Evolutionary conservation across 2,329 filamentous ascomycete genomes (phyloP), one percentile per base, ranked within the genome.

Genomic region (Ophiostoma montium): DNA sequence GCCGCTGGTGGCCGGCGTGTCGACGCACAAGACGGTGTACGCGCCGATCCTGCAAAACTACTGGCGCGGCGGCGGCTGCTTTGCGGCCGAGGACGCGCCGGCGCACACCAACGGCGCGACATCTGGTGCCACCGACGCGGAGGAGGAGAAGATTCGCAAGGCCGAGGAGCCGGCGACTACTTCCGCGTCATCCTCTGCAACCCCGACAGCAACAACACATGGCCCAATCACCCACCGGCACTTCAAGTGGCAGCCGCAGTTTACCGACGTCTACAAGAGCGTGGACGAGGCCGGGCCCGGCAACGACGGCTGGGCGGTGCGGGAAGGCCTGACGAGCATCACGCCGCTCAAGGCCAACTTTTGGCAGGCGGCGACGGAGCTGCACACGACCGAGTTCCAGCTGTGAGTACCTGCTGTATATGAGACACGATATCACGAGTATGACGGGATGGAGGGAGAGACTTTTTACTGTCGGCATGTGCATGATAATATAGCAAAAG

Each of bases 321-420:
- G 84, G 62, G 81, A 94, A 62, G 86, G 87, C 27, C 79, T 83
- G 64, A 94, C 90, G 12, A 92, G 86, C 64, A 80, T 98, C 50
- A 95, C 92, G 4, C 86, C 90, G 13, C 65, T 96, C 56, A 86
- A 85, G 64, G 89, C 90, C 38, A 95, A 95, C 65, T 98, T 95
- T 64, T 88, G 85, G 76, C 86, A 90, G 63, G 74, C 76, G 11
- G 66, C 71, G 35, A 70, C 76, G 53, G 72, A 80, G 52, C 70
- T 80, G 57, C 70, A 80, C 54, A 73, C 80, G 59, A 72, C 74
- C 57, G 86, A 94, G 70, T 72, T 95, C 62, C 81, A 83, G 71
- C 69, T 94, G 80, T 94, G 77, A 89, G 84, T 87, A 54, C 35
- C 39, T 35, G 30, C 19, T 31, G 38, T 21, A 21, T 30, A 19